Percentiles rank a stretch among this genome's conserved stretches.
Conservation (phyloP, 306 rosid species). For the Medicago ruthenica region DNA sequence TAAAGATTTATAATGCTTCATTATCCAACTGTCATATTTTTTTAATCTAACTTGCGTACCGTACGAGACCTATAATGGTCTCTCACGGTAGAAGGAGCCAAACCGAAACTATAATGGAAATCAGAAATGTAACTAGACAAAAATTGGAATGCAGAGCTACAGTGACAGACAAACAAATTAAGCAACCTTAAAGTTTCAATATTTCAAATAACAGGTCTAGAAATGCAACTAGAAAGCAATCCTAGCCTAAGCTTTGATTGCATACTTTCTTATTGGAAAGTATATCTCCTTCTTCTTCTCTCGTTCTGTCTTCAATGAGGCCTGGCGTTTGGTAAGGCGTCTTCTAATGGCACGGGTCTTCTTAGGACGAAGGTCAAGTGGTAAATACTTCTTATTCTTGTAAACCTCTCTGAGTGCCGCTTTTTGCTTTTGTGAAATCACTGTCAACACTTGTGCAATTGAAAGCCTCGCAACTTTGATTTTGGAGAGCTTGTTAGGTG, state of each 20-base stretch:
- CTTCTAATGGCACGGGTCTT: slow-evolving; percentile 93
- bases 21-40: no score
- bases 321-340: slow-evolving; percentile 93
- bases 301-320: slow-evolving; percentile 80
- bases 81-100: no score
- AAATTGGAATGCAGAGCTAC: slow-evolving; percentile 11
- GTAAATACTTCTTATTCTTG: slow-evolving; percentile 78
- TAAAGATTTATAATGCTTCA: no score
- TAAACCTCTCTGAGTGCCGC: slow-evolving; percentile 81
- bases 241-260: slow-evolving; percentile 78
- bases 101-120: not conserved
- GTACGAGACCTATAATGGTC: no score
- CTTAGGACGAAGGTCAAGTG: slow-evolving; percentile 95
- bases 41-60: no score
- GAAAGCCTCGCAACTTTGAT: slow-evolving; percentile 89
- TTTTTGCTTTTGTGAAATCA: slow-evolving; percentile 91
- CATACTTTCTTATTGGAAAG: slow-evolving; percentile 83
- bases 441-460: slow-evolving; percentile 91
- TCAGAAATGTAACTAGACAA: not conserved
- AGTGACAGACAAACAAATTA: not conserved
- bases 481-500: slow-evolving; percentile 97
- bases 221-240: slow-evolving; percentile 29
- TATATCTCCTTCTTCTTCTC: slow-evolving; percentile 83
- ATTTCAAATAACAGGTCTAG: slow-evolving; percentile 1
- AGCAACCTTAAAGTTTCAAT: slow-evolving; percentile 14